phyloP scores from a whole-genome alignment of 345 rosid genomes.

The Crucihimalaya himalaica region DNA sequence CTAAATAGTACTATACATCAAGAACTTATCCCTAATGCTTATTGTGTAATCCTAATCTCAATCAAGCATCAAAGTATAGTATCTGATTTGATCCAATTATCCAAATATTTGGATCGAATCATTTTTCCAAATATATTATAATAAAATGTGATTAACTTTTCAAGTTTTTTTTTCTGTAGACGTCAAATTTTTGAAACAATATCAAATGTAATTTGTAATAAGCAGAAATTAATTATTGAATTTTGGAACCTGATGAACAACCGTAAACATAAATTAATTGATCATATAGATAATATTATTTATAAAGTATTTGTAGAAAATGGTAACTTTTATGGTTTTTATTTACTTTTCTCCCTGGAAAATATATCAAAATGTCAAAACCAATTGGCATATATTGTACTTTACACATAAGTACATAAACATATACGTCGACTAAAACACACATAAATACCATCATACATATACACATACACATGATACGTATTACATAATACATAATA shows the following conservation, averaged over 20 bases:
- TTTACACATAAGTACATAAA: neutral
- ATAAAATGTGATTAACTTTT: conserved; percentile 8
- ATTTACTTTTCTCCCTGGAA: neutral
- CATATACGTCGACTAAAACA: neutral
- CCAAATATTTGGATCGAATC: neutral
- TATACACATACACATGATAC: neutral
- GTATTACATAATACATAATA: neutral
- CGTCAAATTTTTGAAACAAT: neutral
- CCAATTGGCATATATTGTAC: neutral
- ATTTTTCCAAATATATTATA: neutral
- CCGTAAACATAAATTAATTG: neutral
- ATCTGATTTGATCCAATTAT: conserved; percentile 17
- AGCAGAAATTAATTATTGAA: neutral
- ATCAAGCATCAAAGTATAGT: conserved; percentile 25
- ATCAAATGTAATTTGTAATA: neutral
- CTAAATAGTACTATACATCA: conserved; percentile 4
- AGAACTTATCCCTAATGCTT: conserved; percentile 20
- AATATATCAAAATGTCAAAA: neutral
- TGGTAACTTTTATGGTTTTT: neutral
- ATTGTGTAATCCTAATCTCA: conserved; percentile 20
- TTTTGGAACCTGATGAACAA: neutral
- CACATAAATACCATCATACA: neutral
- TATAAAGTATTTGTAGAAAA: neutral
- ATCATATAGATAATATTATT: neutral
- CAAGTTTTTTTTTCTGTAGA: neutral